Evolutionary conservation across 495 filamentous ascomycete genomes (phyloP), one percentile per base, ranked within the genome.

Genomic region (Neurospora sp.): DNA sequence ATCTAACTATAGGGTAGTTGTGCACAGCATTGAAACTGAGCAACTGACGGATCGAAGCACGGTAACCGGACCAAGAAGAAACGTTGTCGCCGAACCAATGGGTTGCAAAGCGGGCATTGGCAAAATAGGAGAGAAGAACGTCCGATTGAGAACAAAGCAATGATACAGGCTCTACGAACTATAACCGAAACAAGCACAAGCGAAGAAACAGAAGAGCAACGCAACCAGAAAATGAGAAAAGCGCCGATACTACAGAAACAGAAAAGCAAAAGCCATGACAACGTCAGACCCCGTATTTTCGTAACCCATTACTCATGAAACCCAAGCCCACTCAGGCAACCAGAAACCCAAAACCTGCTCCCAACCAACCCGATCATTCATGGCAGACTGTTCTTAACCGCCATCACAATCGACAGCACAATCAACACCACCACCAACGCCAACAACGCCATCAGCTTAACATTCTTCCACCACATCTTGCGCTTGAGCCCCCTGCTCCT

Each of bases 381-480:
- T 27, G 76, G 76, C 37, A 77, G 72, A 31, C 75, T 73, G 70
- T 81, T 81, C 79, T 83, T 84, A 46, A 84, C 72, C 37, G 82
- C 79, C 48, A 86, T 79, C 8, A 86, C 81, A 18, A 87, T 84
- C 37, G 83, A 78, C 66, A 84, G 75, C 40, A 98, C 76, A 83
- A 99, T 88, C 82, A 99, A 92, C 16, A 94, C 81, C 42, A 96
- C 81, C 54, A 98, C 96, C 69, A 98, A 77, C 3, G 86, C 89
- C 76, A 99, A 82, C 77, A 99, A 80, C 42, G 89, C 89, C 94
- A 98, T 98, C 79, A 94, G 76, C 83, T 96, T 96, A 23, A 95
- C 87, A 84, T 99, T 99, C 91, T 99, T 99, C 94, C 95, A 99
- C 96, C 96, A 99, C 96, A 98, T 98, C 78, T 89, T 85, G 81